Conservation (phyloP, 495 filamentous ascomycete genomes). For the Parachaetomium inaequale region DNA sequence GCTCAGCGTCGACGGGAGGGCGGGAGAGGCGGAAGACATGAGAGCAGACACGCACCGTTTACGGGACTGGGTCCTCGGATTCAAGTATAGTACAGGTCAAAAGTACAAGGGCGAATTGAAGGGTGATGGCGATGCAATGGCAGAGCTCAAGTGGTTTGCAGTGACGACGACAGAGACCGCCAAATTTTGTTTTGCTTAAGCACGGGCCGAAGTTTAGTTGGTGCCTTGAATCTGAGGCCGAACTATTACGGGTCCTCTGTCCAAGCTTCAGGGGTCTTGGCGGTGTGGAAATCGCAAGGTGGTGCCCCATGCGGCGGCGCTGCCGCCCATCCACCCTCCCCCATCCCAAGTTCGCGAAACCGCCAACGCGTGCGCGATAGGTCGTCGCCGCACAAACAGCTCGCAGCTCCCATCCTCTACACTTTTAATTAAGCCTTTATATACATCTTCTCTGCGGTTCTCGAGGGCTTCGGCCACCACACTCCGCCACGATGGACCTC, state of each 20-base stretch:
- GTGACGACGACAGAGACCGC: background rate
- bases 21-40: background rate
- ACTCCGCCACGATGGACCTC: constrained; percentile 66
- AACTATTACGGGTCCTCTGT: background rate
- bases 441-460: background rate
- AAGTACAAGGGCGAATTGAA: constrained; percentile 26
- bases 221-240: background rate
- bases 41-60: constrained; percentile 15
- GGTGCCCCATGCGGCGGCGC: background rate
- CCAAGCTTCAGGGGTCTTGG: background rate
- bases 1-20: no score
- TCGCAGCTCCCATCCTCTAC: background rate
- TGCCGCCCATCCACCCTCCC: constrained; percentile 15
- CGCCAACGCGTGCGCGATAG: background rate
- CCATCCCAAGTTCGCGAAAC: background rate
- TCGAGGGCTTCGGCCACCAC: background rate
- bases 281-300: background rate
- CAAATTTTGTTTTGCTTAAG: constrained; percentile 13
- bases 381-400: background rate
- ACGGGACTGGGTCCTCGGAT: background rate
- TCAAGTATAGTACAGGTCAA: constrained; percentile 17
- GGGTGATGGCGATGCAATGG: constrained; percentile 10
- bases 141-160: background rate
- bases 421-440: background rate
- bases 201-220: background rate